Evolutionary conservation across 2,329 filamentous ascomycete genomes (phyloP).

Genomic region (Albophoma yamanashiensis): DNA sequence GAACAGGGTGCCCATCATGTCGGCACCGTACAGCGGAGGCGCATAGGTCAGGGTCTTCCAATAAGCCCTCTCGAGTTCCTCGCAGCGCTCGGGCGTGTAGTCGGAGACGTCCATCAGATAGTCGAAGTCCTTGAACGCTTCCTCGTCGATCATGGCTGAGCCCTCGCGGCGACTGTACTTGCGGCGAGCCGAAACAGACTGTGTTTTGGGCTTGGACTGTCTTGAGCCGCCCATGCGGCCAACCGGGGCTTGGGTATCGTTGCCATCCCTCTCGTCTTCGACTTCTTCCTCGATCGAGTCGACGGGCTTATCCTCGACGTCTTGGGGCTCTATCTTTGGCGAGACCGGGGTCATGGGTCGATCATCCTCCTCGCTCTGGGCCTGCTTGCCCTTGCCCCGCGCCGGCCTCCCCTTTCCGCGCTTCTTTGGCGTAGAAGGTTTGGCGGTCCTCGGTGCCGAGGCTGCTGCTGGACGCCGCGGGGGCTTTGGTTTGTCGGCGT

Average conservation of each 20-base stretch:
- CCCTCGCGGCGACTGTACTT: conserved; percentile 76
- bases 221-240: conserved; percentile 40
- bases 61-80: conserved; percentile 87
- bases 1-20: conserved; percentile 92
- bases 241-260: conserved; percentile 26
- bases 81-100: conserved; percentile 82
- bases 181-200: conserved; percentile 75
- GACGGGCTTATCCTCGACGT: conserved; percentile 22
- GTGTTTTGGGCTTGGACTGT: conserved; percentile 47
- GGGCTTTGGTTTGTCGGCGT: conserved; percentile 40
- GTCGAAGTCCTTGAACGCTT: conserved; percentile 82
- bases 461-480: conserved; percentile 25
- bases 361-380: conserved; percentile 32
- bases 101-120: conserved; percentile 83
- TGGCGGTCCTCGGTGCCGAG: conserved; percentile 13
- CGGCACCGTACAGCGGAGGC: conserved; percentile 87
- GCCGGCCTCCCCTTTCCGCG: conserved; percentile 28
- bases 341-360: conserved; percentile 50
- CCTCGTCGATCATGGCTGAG: conserved; percentile 74
- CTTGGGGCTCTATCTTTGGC: conserved; percentile 28
- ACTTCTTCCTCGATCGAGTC: conserved; percentile 41
- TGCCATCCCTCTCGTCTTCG: conserved; percentile 30
- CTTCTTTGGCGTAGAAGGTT: conserved; percentile 25
- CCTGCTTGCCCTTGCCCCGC: conserved; percentile 26
- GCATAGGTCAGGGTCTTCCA: conserved; percentile 98